Base-by-base conservation (phyloP, 2,329 filamentous ascomycete species). In the Escovopsis sp. region DNA sequence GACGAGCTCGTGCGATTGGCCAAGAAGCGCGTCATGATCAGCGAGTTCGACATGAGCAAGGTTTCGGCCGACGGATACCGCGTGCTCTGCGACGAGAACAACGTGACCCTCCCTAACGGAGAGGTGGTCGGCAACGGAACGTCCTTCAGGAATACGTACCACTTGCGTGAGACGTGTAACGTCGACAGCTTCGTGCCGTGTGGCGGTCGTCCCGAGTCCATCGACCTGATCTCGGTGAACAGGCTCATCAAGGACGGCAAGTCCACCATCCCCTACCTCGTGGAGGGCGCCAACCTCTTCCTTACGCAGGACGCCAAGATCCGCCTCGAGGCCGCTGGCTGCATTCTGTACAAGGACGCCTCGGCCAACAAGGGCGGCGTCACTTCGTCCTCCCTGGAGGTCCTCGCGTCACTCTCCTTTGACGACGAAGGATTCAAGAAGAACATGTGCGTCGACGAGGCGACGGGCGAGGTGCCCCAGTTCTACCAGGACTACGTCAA, bases 331-430 rank as follows among this genome's bases (percentile, higher is more conserved):
- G 79, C 85, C 48, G 87, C 88, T n/a, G 90, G 90, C 40, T 92
- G 85, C 53, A 76, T 96, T 48, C 62, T 98, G 28, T 94, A 86
- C 77, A 98, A 98, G 65, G 90, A 98, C 57, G 90, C 90, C 5
- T 94, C 85, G 27, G 87, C 88, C 38, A 98, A 98, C 72, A 98
- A 98, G 69, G 90, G 90, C 45, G 90, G 90, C 56, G 90, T 98
- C 31, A 98, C 90, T 1, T 94, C 86, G 1, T 96, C 90, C 0
- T 96, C 90, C 1, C 76, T 96, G 23, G 90, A 98, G 53, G 90
- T 98, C 5, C 73, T 98, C 17, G 90, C 90, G 7, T 90, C 86
- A 12, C 70, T 98, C 38, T 90, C 86, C 28, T 96, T 98, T 53
- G 84, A 98, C 49, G 90, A 98, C 45, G 65, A 74, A 38, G 75